Base-by-base conservation (phyloP, 2,329 filamentous ascomycete species). In the Allantophomopsis cytisporea region DNA sequence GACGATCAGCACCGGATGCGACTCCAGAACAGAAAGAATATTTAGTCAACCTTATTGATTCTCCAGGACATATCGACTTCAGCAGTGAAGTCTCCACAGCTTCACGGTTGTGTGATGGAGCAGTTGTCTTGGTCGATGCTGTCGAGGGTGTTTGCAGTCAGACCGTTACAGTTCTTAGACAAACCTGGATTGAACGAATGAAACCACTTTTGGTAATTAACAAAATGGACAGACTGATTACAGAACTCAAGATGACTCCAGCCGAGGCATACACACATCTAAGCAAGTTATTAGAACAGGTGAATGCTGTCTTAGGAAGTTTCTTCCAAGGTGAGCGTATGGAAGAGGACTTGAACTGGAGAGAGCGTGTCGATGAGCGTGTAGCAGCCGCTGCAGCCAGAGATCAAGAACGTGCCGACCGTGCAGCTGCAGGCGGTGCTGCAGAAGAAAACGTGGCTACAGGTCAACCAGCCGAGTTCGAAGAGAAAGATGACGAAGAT, bases 71-170 rank as follows among this genome's bases (percentile, higher is more conserved):
- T 58, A 96, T 98, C 47, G 91, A 98, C 61, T 98, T 98, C 59
- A 95, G 88, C 64, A 94, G 87, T 48, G 91, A 98, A 57, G 91
- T 98, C 1, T 96, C 88, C 1, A 96, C 89, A 1, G 91, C 91
- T 2, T 96, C 89, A 8, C 73, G 91, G 40, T 66, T 98, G 14
- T 96, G 91, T 51, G 91, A 98, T 58, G 91, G 91, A 31, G 91
- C 91, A 6, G 76, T 96, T 8, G 85, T 98, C 10, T 66, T 98
- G 21, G 88, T 98, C 15, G 91, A 98, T 60, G 91, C 89, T 4
- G 91, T 98, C 0, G 91, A 98, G 59, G 91, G 91, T 38, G 91
- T 98, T 3, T 98, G 91, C 67, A 95, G 88, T 61, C 91, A 98
- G 63, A 98, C 91, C 0, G 91, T 98, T 31, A 98, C 91, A 1